Percentiles rank a stretch among this genome's conserved stretches.
Evolutionary conservation across 2,329 filamentous ascomycete genomes (phyloP).

Genomic region (Nothopassalora personata): DNA sequence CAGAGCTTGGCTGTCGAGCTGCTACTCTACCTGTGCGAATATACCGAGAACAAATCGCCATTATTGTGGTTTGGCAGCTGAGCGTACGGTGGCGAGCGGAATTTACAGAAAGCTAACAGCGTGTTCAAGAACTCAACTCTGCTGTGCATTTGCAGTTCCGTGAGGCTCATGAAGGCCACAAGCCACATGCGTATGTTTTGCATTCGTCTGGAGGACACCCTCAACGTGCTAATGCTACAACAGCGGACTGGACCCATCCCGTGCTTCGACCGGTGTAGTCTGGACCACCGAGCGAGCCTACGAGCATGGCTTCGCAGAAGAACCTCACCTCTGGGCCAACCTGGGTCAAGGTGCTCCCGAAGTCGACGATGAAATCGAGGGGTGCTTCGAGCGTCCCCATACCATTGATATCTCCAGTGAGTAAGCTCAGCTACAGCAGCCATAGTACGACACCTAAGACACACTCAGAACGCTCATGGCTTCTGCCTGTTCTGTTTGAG

Average conservation of each 20-base stretch:
- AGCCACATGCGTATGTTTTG: conserved; percentile 32
- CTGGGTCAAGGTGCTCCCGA: conserved; percentile 90
- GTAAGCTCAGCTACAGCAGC: too few relatives aligned
- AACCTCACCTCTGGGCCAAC: conserved; percentile 83
- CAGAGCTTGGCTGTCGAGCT: not conserved
- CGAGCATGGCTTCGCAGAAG: conserved; percentile 79
- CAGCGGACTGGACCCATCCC: conserved; percentile 74
- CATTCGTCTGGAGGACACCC: conserved; percentile 4
- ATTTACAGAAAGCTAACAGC: conserved; percentile 9
- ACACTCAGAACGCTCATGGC: too few relatives aligned
- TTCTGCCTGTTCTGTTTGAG: too few relatives aligned
- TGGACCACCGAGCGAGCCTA: conserved; percentile 85
- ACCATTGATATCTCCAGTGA: conserved; percentile 64
- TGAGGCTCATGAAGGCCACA: conserved; percentile 82
- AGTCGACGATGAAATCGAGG: conserved; percentile 78
- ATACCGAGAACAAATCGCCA: not conserved
- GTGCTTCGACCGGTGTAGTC: conserved; percentile 87
- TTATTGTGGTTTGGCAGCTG: not conserved
- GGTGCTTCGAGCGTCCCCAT: conserved; percentile 77
- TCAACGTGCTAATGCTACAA: conserved; percentile 46
- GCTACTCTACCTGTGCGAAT: not conserved
- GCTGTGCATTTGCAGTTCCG: conserved; percentile 86
- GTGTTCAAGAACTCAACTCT: conserved; percentile 64
- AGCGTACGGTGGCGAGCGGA: not conserved
- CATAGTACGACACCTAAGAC: too few relatives aligned